A percentile compares a stretch with the other conserved stretches of the same genome.
Conservation (phyloP, 768 basidiomycete species). For the Cystofilobasidium bisporidii region DNA sequence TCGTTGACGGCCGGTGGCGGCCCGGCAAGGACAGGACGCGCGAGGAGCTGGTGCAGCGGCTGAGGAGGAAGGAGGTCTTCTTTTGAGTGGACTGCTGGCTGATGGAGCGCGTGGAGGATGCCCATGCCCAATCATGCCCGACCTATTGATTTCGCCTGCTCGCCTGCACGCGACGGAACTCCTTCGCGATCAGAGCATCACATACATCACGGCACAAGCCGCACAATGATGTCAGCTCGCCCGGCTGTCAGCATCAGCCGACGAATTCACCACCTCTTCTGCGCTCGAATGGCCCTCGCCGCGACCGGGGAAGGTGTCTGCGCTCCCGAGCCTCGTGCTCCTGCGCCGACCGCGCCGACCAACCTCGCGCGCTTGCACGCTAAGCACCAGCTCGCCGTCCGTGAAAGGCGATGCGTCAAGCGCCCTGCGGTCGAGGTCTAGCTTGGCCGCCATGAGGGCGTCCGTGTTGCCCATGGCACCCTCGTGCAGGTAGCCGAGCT, state of each 20-base stretch:
- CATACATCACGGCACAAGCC: too few relatives aligned
- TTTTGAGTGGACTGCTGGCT: too few relatives aligned
- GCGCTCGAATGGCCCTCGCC: too few relatives aligned
- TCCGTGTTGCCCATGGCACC: background rate
- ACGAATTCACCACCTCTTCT: too few relatives aligned
- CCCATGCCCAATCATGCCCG: background rate
- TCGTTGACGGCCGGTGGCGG: constrained; percentile 61
- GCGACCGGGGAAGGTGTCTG: too few relatives aligned
- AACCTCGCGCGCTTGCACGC: background rate
- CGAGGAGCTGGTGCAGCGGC: background rate
- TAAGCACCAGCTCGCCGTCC: background rate
- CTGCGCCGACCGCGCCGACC: too few relatives aligned
- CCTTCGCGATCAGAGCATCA: too few relatives aligned
- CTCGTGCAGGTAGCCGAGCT: background rate
- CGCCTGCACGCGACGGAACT: too few relatives aligned
- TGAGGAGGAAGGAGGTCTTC: background rate
- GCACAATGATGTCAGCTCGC: too few relatives aligned
- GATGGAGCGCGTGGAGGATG: too few relatives aligned
- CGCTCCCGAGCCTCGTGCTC: too few relatives aligned
- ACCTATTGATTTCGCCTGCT: background rate
- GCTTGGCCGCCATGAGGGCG: background rate
- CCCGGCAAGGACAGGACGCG: background rate
- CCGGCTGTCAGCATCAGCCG: too few relatives aligned
- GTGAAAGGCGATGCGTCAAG: background rate
- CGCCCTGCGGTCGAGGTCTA: background rate